A percentile compares a stretch with the other conserved stretches of the same genome.
Conservation (phyloP, 345 rosid genomes). For the Populus ilicifolia region DNA sequence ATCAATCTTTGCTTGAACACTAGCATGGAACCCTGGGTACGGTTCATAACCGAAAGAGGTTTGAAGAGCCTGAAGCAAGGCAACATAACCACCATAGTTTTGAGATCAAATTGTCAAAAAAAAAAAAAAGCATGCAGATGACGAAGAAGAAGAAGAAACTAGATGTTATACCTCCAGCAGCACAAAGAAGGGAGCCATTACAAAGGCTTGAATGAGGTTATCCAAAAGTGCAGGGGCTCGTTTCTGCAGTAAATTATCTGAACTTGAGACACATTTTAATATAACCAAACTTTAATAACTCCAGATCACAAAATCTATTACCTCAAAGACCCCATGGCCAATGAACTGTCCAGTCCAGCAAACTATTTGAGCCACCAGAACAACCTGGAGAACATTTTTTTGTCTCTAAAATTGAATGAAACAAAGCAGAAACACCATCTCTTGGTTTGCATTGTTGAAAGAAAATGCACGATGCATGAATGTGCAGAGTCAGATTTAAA, state of each 20-base stretch:
- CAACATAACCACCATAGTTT: slow-evolving; percentile 6
- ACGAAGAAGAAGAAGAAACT: neutral
- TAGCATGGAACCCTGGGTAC: slow-evolving; percentile 70
- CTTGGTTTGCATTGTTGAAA: neutral
- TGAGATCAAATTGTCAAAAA: neutral
- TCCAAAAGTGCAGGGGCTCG: slow-evolving; percentile 65
- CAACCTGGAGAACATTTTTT: slow-evolving; percentile 30
- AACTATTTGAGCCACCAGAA: slow-evolving; percentile 45
- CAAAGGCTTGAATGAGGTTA: slow-evolving; percentile 52
- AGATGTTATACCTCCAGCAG: slow-evolving; percentile 49
- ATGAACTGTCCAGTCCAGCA: slow-evolving; percentile 69
- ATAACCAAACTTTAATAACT: neutral
- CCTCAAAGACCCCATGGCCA: slow-evolving; percentile 65
- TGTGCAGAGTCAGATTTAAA: neutral
- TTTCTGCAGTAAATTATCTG: slow-evolving; percentile 33
- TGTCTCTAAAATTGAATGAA: neutral
- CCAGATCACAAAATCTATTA: slow-evolving; percentile 12
- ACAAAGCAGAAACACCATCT: neutral
- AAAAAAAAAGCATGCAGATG: neutral
- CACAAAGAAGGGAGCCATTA: slow-evolving; percentile 69
- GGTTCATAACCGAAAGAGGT: slow-evolving; percentile 62
- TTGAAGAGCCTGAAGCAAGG: slow-evolving; percentile 46
- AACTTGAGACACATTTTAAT: slow-evolving; percentile 5
- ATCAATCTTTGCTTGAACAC: slow-evolving; percentile 53
- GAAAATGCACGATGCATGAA: neutral